These are phyloP conservation scores for Globisporangium emineosum DNA, from an alignment of 352 stramenopile genomes.

Conservation along the genomic window DNA sequence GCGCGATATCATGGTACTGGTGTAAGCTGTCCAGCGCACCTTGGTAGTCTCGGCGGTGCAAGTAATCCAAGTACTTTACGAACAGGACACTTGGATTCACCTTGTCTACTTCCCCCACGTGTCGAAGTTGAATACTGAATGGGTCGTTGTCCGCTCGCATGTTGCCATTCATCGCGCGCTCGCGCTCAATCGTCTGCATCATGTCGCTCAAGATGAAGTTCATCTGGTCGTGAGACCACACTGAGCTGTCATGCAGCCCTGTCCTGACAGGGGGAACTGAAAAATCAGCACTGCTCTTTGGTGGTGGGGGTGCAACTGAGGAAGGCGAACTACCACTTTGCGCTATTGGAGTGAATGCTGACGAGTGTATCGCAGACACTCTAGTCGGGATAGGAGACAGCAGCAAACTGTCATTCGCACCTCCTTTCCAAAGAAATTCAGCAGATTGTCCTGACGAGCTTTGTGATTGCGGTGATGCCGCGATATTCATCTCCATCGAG, in stretches of 20 bases:
- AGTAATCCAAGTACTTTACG: conserved; percentile 81
- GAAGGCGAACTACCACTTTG: conserved; percentile 2
- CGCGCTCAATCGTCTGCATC: conserved; percentile 21
- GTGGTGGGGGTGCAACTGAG: background rate
- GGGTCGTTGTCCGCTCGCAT: background rate
- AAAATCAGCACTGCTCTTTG: background rate
- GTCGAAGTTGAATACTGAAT: conserved; percentile 1
- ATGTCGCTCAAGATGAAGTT: conserved; percentile 59
- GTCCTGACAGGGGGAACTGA: conserved; percentile 6
- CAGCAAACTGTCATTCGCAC: conserved; percentile 28
- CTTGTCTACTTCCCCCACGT: conserved; percentile 11
- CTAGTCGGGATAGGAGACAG: conserved; percentile 31
- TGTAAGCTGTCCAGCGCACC: conserved; percentile 89
- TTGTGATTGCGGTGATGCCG: conserved; percentile 6
- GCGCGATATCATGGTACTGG: conserved; percentile 91
- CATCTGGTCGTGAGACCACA: conserved; percentile 59
- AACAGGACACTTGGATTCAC: conserved; percentile 69
- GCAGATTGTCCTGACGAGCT: conserved; percentile 2
- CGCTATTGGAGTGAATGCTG: conserved; percentile 3
- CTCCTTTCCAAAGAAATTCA: conserved; percentile 30
- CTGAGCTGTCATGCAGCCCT: conserved; percentile 25
- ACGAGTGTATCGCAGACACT: background rate
- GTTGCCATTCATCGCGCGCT: conserved; percentile 13
- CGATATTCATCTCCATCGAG: conserved; percentile 11
- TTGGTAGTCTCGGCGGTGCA: conserved; percentile 81